A percentile compares a stretch with the other conserved stretches of the same genome.
Evolutionary conservation across 129 eudicot species (phyloP).

Genomic region (Calendula officinalis): DNA sequence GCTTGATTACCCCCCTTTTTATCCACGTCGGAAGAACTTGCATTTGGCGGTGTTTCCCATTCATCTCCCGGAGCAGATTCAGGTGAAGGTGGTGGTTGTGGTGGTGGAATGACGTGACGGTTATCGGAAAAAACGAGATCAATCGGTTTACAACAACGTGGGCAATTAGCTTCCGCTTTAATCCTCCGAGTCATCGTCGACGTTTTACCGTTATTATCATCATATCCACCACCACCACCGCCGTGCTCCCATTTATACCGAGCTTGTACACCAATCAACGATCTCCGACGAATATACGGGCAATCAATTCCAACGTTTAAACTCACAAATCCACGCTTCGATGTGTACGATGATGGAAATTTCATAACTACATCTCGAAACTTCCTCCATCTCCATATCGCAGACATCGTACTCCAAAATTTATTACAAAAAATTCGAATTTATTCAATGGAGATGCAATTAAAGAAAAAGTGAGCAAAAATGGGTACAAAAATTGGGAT

Average conservation of each 20-base stretch:
- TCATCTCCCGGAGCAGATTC: not conserved
- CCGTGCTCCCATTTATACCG: slow-evolving; percentile 61
- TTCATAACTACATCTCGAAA: slow-evolving; percentile 29
- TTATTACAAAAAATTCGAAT: not conserved
- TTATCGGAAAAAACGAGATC: slow-evolving; percentile 54
- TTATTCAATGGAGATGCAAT: slow-evolving; percentile 8
- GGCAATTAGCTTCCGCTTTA: slow-evolving; percentile 83
- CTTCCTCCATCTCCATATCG: slow-evolving; percentile 48
- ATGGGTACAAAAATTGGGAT: slow-evolving; percentile 21
- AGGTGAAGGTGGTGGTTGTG: slow-evolving; percentile 37
- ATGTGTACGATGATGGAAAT: not conserved
- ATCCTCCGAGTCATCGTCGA: slow-evolving; percentile 46
- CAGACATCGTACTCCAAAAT: slow-evolving; percentile 36
- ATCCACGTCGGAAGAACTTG: not conserved
- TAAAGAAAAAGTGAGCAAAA: too few relatives aligned
- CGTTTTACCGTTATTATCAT: slow-evolving; percentile 17
- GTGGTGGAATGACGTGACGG: slow-evolving; percentile 24
- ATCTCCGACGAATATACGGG: slow-evolving; percentile 41
- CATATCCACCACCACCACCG: slow-evolving; percentile 31
- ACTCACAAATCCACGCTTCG: slow-evolving; percentile 29
- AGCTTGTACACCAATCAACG: slow-evolving; percentile 49
- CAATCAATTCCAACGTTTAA: slow-evolving; percentile 27
- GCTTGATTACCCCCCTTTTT: slow-evolving; percentile 40
- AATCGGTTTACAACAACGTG: slow-evolving; percentile 71
- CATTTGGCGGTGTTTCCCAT: not conserved